phyloP scores from a whole-genome alignment of 2,329 filamentous ascomycete genomes.

The Penicillium brevicompactum region DNA sequence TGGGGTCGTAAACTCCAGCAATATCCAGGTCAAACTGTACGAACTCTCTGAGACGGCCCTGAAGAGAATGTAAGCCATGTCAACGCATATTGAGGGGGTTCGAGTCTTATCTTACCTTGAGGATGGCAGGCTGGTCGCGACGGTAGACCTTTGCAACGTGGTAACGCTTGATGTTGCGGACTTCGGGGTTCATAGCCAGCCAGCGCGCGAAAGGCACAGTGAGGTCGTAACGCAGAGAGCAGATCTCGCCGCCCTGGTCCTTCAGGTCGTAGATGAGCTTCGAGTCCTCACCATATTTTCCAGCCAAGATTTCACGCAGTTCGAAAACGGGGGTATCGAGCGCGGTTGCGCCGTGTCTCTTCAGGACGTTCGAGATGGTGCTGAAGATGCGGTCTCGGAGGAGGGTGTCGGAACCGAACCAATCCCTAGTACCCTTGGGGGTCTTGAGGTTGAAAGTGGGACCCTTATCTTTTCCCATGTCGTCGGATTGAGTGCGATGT shows the following conservation, averaged over 20 bases:
- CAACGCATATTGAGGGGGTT: no score
- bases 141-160: slow-evolving; percentile 93
- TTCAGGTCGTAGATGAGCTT: slow-evolving; percentile 90
- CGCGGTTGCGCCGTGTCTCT: slow-evolving; percentile 76
- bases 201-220: slow-evolving; percentile 90
- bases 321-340: slow-evolving; percentile 86
- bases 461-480: slow-evolving; percentile 43
- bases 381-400: slow-evolving; percentile 79
- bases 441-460: slow-evolving; percentile 72
- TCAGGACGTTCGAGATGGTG: slow-evolving; percentile 77
- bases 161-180: slow-evolving; percentile 87
- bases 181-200: slow-evolving; percentile 84
- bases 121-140: slow-evolving; percentile 80
- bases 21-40: slow-evolving; percentile 98
- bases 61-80: no score
- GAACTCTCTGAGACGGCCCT: slow-evolving; percentile 88
- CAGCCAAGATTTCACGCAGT: slow-evolving; percentile 79
- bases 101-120: slow-evolving; percentile 52
- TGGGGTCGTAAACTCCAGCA: slow-evolving; percentile 80
- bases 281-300: slow-evolving; percentile 90
- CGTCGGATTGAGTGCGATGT: slow-evolving; percentile 17
- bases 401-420: slow-evolving; percentile 76
- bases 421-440: slow-evolving; percentile 89
- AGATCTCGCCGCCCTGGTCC: slow-evolving; percentile 84
- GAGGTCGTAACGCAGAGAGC: slow-evolving; percentile 81